Evolutionary conservation across 495 filamentous ascomycete species (phyloP), one percentile per base, ranked within the genome.

Genomic region (Cercophora newfieldiana): DNA sequence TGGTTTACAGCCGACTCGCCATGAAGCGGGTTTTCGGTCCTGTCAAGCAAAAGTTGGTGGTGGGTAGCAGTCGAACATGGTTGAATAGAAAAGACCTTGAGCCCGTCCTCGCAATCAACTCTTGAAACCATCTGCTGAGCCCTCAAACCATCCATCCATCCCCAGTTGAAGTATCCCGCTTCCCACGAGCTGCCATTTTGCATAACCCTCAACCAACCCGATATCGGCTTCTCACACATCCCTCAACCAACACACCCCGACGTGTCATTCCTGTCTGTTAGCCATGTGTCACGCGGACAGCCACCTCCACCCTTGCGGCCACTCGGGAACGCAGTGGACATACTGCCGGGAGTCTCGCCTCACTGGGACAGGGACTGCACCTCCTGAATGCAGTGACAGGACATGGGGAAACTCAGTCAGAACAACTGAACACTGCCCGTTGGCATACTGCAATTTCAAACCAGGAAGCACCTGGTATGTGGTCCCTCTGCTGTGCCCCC

Each of bases 401-500:
- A 55, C 49, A 0, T 63, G 49, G 29, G 48, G 49, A 6, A 56
- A 55, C 21, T 25, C 37, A 16, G 26, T 31, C 21, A 25, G 33
- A 28, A 33, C 61, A 18, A 24, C 28, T 12, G 49, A 33, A 1
- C 21, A 31, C 4, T 63, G 61, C 18, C 49, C 49, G 2, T 24
- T 63, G 21, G 61, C 47, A 30, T 55, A 56, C 22, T 63, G 61
- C 22, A 28, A 7, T 22, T 63, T 55, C 30, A 33, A 44, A 28
- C 22, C 61, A n/a, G 61, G 61, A n/a, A 63, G 21, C 16, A 48
- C 30, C 24, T 63, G 61, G 61, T 63, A 62, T 28, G 58, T 60
- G 24, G 0, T 49, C 18, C 22, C 25, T 48, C 19, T 26, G 25
- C 33, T 10, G 0, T 25, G 31, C 8, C 24, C 30, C 10, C 37